Evolutionary conservation across 1,284 basidiomycete species (phyloP).

Genomic region (Pseudozyma sp.): DNA sequence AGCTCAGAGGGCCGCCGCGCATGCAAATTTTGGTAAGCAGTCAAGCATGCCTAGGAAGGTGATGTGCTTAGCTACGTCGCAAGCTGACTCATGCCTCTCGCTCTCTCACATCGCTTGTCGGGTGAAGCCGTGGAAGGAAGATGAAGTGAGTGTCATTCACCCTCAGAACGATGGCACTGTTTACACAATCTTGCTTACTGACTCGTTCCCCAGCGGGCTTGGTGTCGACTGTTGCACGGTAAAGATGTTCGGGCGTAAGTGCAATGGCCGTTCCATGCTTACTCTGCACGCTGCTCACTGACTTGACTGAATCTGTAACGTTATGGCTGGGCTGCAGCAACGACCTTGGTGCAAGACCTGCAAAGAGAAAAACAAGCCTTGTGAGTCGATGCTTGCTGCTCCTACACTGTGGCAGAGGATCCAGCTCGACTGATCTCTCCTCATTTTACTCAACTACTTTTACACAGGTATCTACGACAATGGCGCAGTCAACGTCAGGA

Average conservation of each 20-base stretch:
- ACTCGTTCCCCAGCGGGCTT: not conserved
- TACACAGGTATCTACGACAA: slow-evolving; percentile 29
- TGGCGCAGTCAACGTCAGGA: not conserved
- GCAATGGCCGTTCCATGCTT: not conserved
- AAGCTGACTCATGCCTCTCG: not conserved
- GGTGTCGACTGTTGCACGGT: not conserved
- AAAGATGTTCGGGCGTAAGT: slow-evolving; percentile 39
- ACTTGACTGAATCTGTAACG: no score
- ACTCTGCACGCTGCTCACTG: not conserved
- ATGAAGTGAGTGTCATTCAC: slow-evolving; percentile 26
- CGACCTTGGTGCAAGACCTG: slow-evolving; percentile 41
- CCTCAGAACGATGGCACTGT: no score
- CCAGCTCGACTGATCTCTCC: not conserved
- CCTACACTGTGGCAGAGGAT: not conserved
- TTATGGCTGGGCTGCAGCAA: not conserved
- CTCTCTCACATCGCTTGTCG: not conserved
- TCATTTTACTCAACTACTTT: not conserved
- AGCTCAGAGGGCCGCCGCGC: not conserved
- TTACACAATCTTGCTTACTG: not conserved
- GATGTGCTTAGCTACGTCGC: not conserved
- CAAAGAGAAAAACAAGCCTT: slow-evolving; percentile 22
- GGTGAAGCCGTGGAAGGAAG: slow-evolving; percentile 37
- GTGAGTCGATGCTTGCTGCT: slow-evolving; percentile 9
- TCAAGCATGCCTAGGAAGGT: not conserved
- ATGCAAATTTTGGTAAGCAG: slow-evolving; percentile 10